Percentiles rank a stretch among this genome's conserved stretches.
phyloP scores from a whole-genome alignment of 2,329 filamentous ascomycete species.

The Graphium sp. region DNA sequence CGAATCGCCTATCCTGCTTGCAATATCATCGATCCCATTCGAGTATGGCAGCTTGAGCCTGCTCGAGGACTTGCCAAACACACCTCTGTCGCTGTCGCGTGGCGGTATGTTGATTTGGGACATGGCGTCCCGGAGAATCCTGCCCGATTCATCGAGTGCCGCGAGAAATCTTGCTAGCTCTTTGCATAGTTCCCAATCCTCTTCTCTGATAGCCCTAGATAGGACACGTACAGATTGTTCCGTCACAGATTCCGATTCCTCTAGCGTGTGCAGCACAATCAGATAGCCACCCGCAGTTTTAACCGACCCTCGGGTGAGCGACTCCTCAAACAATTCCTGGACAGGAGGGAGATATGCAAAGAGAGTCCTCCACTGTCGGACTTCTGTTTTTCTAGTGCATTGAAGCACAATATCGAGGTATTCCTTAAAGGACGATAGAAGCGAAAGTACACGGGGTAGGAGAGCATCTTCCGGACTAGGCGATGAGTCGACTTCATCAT shows the following conservation, averaged over 20 bases:
- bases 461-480: conserved; percentile 46
- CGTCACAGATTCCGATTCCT: conserved; percentile 50
- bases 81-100: too few species aligned
- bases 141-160: conserved; percentile 74
- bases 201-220: conserved; percentile 62
- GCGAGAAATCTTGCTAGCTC: conserved; percentile 91
- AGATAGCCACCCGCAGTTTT: conserved; percentile 95
- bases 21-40: too few species aligned
- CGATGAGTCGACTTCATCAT: conserved; percentile 73
- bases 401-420: conserved; percentile 94
- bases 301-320: conserved; percentile 64
- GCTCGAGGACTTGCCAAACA: too few species aligned
- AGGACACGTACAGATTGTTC: conserved; percentile 71
- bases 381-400: conserved; percentile 92
- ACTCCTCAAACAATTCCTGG: conserved; percentile 85
- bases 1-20: too few species aligned
- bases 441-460: conserved; percentile 44
- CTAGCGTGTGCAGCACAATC: conserved; percentile 77
- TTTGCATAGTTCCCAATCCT: conserved; percentile 90
- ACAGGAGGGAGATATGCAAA: conserved; percentile 85
- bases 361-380: conserved; percentile 84
- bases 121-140: conserved; percentile 59
- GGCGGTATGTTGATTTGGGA: conserved; percentile 35
- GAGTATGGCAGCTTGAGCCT: too few species aligned
- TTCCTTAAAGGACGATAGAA: conserved; percentile 57